Conservation (phyloP, 257 asterid genomes). For the Anisodus acutangulus region DNA sequence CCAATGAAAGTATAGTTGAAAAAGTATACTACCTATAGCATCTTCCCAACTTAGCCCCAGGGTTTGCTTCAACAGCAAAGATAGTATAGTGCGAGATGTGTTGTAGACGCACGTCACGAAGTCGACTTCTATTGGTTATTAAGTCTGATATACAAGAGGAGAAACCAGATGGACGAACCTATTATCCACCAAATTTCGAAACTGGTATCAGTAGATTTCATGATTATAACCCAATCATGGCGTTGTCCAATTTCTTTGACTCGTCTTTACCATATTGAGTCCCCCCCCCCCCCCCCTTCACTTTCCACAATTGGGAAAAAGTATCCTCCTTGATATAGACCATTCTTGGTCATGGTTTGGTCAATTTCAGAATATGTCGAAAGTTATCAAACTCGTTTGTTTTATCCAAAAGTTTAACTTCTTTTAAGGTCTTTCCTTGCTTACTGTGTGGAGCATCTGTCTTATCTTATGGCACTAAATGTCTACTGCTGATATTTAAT, state of each 20-base stretch:
- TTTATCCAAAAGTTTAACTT: not conserved
- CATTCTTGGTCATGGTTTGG: not conserved
- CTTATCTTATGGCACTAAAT: conserved; percentile 9
- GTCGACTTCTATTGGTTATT: not conserved
- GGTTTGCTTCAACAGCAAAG: not conserved
- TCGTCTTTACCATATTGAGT: not conserved
- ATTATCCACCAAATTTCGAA: not conserved
- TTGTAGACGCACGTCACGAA: not conserved
- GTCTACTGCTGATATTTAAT: conserved; percentile 24
- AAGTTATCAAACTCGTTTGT: not conserved
- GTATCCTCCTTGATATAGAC: not conserved
- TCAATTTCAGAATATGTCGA: not conserved
- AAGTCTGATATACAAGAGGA: not conserved
- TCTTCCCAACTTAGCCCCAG: not conserved
- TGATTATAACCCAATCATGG: not conserved
- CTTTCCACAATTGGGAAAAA: not conserved
- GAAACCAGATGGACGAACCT: not conserved
- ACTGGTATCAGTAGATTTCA: not conserved
- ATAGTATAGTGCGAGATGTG: not conserved
- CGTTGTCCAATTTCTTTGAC: not conserved
- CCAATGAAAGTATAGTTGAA: not conserved
- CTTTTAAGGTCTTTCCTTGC: not conserved
- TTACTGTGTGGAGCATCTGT: not conserved
- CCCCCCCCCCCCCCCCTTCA: not conserved
- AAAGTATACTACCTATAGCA: not conserved